phyloP scores from a whole-genome alignment of 1,284 basidiomycete genomes.

The Naganishia sp. region DNA sequence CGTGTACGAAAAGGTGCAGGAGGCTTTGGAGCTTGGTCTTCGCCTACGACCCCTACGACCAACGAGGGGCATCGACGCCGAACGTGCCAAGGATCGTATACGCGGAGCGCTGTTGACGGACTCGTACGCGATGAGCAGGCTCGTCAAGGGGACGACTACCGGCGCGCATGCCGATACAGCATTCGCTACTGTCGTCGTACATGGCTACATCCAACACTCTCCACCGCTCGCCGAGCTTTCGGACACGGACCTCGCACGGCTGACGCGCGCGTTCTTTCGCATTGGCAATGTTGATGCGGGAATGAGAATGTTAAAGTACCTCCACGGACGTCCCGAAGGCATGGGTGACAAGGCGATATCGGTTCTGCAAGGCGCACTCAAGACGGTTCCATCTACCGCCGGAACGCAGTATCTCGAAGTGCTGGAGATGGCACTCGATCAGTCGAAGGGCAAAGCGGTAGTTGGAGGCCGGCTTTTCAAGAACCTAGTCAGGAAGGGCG shows the following conservation, averaged over 20 bases:
- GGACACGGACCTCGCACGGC: conserved; percentile 8
- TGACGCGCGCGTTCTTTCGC: conserved; percentile 14
- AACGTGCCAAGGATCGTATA: background rate
- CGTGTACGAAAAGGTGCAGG: conserved; percentile 12
- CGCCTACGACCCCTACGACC: background rate
- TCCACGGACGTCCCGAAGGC: background rate
- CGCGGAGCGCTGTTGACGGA: conserved; percentile 2
- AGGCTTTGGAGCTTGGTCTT: background rate
- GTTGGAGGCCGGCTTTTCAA: background rate
- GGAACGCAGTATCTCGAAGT: conserved; percentile 9
- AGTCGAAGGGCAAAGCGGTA: background rate
- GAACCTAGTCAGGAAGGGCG: conserved; percentile 1
- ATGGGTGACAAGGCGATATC: conserved; percentile 5
- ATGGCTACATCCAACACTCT: conserved; percentile 16
- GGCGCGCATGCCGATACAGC: background rate
- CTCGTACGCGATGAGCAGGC: conserved; percentile 7
- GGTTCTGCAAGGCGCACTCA: conserved; percentile 14
- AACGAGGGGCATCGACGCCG: background rate
- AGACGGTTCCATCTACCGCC: background rate
- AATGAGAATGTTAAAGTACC: conserved; percentile 20
- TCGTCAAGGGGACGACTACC: conserved; percentile 5
- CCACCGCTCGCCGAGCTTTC: conserved; percentile 20
- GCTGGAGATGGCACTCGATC: conserved; percentile 9
- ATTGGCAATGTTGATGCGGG: conserved; percentile 8
- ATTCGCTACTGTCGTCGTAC: conserved; percentile 3